Evolutionary conservation across 352 stramenopile species (phyloP), one percentile per base, ranked within the genome.

Genomic region (Phytopythium montanum): DNA sequence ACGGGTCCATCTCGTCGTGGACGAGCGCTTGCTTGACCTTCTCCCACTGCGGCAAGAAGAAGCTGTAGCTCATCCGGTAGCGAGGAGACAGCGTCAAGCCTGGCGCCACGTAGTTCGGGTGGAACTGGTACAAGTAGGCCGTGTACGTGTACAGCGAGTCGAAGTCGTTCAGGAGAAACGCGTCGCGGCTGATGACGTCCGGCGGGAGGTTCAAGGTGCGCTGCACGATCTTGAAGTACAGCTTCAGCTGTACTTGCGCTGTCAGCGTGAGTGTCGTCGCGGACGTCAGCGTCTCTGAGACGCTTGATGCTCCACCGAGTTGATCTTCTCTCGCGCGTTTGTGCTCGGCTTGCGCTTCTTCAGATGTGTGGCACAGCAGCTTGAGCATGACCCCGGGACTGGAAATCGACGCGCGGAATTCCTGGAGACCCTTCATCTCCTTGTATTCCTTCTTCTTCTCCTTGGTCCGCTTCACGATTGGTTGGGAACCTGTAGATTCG

Each of bases 161-260:
- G 51, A 90, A 92, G 55, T 94, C 78, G 60, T 82, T 87, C 8
- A 86, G 60, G 21, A 88, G 70, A 38, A 94, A 88, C 36, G 79
- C 75, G 34, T 92, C 81, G 9, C 75, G 73, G 26, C 64, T 86
- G 28, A 90, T 73, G 28, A 94, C 72, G 42, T 91, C 81, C 0
- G 81, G 70, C 8, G 80, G 75, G 2, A 94, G 66, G 44, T 79
- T 72, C 10, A 90, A 56, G 31, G 81, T 62, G 0, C 64, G 65
- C n/a, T 69, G 65, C 1, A 72, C 70, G 25, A 92, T 74, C 55
- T 85, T 86, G 45, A 92, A 90, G 61, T 91, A 94, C 9, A 76
- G 69, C n/a, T 83, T 72, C 12, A 90, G 65, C 51, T 94, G 84
- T 1, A 82, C 29, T 60, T 86, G 79, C 1, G 77, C 81, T 3